Conservation (phyloP, 352 stramenopile species). For the Phytophthora constricta region DNA sequence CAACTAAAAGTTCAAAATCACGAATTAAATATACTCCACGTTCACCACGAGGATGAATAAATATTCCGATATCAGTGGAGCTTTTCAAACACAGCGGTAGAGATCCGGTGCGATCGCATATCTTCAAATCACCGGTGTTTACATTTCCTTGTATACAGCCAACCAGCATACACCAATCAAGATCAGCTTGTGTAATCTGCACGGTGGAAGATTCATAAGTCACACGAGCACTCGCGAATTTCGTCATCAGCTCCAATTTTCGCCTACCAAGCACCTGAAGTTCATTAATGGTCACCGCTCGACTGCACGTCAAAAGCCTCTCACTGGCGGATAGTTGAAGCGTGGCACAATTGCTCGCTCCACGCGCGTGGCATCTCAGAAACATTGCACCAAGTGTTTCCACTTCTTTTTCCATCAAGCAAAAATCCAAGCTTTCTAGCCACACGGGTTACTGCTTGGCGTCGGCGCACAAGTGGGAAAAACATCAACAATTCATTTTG, state of each 20-base stretch:
- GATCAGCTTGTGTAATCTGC: constrained; percentile 18
- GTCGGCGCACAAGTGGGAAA: constrained; percentile 36
- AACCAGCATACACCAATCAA: constrained; percentile 49
- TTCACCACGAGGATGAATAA: constrained; percentile 6
- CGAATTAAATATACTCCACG: constrained; percentile 39
- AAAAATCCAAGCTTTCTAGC: constrained; percentile 23
- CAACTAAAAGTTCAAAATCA: constrained; percentile 41
- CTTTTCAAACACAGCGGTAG: constrained; percentile 33
- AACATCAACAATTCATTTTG: constrained; percentile 6
- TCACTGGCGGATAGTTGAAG: constrained; percentile 23
- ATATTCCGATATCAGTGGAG: neutral
- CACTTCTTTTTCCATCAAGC: neutral
- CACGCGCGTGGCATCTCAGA: constrained; percentile 37
- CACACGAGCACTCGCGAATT: neutral
- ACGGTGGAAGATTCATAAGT: constrained; percentile 8
- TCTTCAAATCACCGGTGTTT: constrained; percentile 44
- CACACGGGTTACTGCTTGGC: constrained; percentile 36
- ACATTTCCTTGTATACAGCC: constrained; percentile 44
- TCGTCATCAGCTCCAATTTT: constrained; percentile 9
- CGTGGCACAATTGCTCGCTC: constrained; percentile 16
- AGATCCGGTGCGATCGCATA: constrained; percentile 53
- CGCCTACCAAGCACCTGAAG: constrained; percentile 23
- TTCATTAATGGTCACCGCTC: constrained; percentile 32
- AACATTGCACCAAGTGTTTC: constrained; percentile 50
- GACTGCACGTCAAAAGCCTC: constrained; percentile 17